Evolutionary conservation across 495 filamentous ascomycete genomes (phyloP).

Genomic region (Cercophora samala): DNA sequence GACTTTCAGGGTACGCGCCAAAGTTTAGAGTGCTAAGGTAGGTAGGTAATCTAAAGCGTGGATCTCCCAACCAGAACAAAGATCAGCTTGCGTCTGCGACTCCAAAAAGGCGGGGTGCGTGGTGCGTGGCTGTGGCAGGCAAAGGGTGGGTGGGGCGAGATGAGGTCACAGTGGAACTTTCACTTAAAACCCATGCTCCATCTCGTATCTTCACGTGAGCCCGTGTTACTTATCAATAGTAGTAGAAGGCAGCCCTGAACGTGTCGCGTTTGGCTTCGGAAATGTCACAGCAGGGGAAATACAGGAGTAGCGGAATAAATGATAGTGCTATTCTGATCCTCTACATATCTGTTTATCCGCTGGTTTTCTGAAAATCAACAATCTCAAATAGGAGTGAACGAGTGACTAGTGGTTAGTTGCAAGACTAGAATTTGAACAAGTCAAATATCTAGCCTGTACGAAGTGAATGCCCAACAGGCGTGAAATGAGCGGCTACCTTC

Average conservation of each 20-base stretch:
- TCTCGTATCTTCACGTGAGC: background rate
- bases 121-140: background rate
- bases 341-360: slow-evolving; percentile 9
- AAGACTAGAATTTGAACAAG: background rate
- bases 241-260: too few species aligned
- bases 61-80: background rate
- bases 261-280: background rate
- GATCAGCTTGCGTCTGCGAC: background rate
- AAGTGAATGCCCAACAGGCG: slow-evolving; percentile 14
- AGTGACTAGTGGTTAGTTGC: slow-evolving; percentile 9
- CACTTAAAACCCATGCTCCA: background rate
- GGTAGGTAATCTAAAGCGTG: background rate
- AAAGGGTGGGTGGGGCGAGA: background rate
- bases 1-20: background rate
- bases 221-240: background rate
- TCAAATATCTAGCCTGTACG: background rate
- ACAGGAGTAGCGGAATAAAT: background rate
- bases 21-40: background rate
- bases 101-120: background rate
- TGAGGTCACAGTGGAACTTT: background rate
- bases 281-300: background rate
- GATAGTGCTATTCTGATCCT: slow-evolving; percentile 8
- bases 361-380: slow-evolving; percentile 16
- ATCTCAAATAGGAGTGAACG: slow-evolving; percentile 23
- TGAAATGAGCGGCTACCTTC: slow-evolving; percentile 13